Conservation (phyloP, 257 asterid species). For the Euphrasia confusa region DNA sequence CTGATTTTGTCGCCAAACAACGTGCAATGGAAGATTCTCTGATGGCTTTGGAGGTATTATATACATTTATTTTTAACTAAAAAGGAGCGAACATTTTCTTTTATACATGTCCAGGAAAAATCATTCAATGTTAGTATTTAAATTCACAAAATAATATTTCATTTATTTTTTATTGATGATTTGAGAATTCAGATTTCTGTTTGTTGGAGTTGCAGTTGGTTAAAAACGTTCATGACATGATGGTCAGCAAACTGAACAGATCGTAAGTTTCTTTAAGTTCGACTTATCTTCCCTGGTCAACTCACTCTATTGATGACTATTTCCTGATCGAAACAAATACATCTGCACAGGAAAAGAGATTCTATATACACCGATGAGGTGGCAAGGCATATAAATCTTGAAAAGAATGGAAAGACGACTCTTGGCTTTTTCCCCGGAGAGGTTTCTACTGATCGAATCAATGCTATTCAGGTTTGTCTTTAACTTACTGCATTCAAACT, state of each 20-base stretch:
- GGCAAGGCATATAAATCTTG: constrained; percentile 55
- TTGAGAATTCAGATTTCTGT: constrained; percentile 27
- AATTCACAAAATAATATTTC: constrained; percentile 14
- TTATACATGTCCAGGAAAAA: constrained; percentile 3
- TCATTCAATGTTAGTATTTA: neutral
- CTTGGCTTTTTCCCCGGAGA: constrained; percentile 61
- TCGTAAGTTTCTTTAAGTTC: constrained; percentile 48
- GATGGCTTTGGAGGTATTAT: constrained; percentile 75
- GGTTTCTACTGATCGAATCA: constrained; percentile 62
- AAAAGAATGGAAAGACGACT: constrained; percentile 65
- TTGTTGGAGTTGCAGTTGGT: constrained; percentile 68
- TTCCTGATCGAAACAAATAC: constrained; percentile 17
- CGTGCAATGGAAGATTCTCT: constrained; percentile 94
- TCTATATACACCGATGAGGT: constrained; percentile 30
- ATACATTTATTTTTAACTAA: constrained; percentile 1
- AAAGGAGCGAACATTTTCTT: constrained; percentile 15
- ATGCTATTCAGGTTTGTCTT: constrained; percentile 65
- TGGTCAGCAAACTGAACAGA: constrained; percentile 70
- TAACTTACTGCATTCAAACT: neutral
- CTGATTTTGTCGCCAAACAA: constrained; percentile 77
- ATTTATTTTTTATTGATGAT: constrained; percentile 18
- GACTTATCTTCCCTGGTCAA: constrained; percentile 12
- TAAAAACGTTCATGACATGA: constrained; percentile 74
- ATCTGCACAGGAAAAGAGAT: constrained; percentile 41
- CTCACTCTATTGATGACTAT: constrained; percentile 12